Evolutionary conservation across 169 alveolate genomes (phyloP), one percentile per base, ranked within the genome.

Genomic region (Besnoitia besnoiti): DNA sequence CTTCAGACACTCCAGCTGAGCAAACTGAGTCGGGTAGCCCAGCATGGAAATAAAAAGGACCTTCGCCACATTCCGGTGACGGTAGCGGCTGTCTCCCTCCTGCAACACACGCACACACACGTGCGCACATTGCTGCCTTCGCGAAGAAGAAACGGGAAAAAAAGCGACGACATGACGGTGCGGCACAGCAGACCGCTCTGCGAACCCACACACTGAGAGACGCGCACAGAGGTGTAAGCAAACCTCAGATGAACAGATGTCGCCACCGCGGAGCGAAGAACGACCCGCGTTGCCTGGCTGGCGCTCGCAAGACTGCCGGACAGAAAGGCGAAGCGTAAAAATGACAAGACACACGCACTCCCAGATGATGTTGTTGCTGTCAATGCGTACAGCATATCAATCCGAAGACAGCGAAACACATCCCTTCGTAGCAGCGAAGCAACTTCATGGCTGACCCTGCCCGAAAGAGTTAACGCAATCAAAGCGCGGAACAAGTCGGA

Each of bases 41-140:
- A 99, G 91, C 97, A 99, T 97, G 84, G 99, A 98, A 85, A 99
- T 98, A 94, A 99, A 99, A 90, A 99, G 96, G 92, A 99, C 96
- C 95, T 99, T 99, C 39, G 99, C 99, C 44, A 99, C 98, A 93
- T 98, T 98, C 93, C 99, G 97, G 62, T 98, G 99, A 77, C 99
- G 97, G 91, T 97, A 94, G 46, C 94, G 94, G 87, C 93, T 85
- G 90, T 96, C 96, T 76, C 96, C 98, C 62, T 97, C 98, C 67
- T 91, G 85, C 42, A n/a, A 77, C 21, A n/a, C 42, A 35, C 39
- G 10, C 46, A 40, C 50, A 10, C 16, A 76, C 50, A 35, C 80
- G 44, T 24, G 80, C n/a, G n/a, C n/a, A n/a, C n/a, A n/a, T n/a
- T n/a, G n/a, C n/a, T n/a, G n/a, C n/a, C n/a, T n/a, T n/a, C n/a